Percentiles rank a stretch among this genome's conserved stretches.
phyloP scores from a whole-genome alignment of 139 green algal species.

The Picochlorum sp. region DNA sequence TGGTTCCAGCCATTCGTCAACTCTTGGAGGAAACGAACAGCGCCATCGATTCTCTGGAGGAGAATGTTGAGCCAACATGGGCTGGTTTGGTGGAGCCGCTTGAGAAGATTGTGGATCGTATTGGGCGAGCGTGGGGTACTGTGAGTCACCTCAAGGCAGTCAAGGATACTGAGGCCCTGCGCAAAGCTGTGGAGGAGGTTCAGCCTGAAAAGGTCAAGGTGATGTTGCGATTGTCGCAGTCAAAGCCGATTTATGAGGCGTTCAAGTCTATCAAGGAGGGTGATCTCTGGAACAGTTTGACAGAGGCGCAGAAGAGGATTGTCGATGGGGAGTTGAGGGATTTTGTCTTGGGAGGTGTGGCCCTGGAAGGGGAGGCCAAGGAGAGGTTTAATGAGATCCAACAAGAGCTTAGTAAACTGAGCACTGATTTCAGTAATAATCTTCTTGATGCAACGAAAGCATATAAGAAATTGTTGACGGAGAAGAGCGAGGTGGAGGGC shows the following conservation, averaged over 20 bases:
- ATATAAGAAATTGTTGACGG: constrained; percentile 77
- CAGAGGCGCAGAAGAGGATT: constrained; percentile 66
- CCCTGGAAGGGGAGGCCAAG: constrained; percentile 69
- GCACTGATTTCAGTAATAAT: constrained; percentile 78
- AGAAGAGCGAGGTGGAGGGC: constrained; percentile 68
- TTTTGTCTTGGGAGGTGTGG: constrained; percentile 84
- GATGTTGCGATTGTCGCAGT: constrained; percentile 59
- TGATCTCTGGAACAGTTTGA: constrained; percentile 44
- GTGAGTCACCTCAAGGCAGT: constrained; percentile 94
- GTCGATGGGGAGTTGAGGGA: constrained; percentile 78
- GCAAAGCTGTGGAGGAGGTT: constrained; percentile 85
- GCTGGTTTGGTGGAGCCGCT: constrained; percentile 72
- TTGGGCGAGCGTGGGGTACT: constrained; percentile 76
- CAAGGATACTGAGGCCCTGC: constrained; percentile 77
- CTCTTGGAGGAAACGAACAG: constrained; percentile 63
- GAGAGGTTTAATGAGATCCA: constrained; percentile 93
- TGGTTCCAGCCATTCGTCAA: constrained; percentile 76
- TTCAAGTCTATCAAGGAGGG: constrained; percentile 61
- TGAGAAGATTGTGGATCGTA: constrained; percentile 73
- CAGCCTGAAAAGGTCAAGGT: constrained; percentile 89
- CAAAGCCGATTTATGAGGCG: constrained; percentile 66
- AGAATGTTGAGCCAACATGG: constrained; percentile 56
- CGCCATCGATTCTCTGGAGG: constrained; percentile 69
- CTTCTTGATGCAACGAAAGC: constrained; percentile 70
- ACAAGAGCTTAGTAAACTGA: constrained; percentile 68